Evolutionary conservation across 2,329 filamentous ascomycete species (phyloP), one percentile per base, ranked within the genome.

Genomic region (Microdochium bolleyi): DNA sequence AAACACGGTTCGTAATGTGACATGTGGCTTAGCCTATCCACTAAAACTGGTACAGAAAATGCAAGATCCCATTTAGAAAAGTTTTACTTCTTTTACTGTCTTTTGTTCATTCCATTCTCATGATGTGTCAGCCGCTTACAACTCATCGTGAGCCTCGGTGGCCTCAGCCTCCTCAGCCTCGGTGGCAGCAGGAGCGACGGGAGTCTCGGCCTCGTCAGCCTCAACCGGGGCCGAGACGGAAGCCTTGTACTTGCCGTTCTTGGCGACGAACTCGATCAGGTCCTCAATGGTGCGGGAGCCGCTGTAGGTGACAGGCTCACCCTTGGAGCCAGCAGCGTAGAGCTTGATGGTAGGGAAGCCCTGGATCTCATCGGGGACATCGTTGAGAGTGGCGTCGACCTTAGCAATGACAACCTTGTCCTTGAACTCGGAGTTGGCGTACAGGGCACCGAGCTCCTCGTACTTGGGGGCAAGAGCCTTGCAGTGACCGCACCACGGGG

Each of bases 311-410:
- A 96, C 73, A 55, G 94, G 89, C 61, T 84, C 77, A 66, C 81
- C 79, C 85, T 99, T 99, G 73, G 81, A 80, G 65, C 91, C 92
- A 63, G 94, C 94, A 59, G 89, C 83, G 87, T 84, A 99, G 61
- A 99, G 83, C 83, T 97, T 97, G 83, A 99, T 96, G 71, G 94
- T 99, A 54, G 94, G 94, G 87, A 99, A 99, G 59, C 94, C 94
- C 73, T 89, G 83, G 67, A 99, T 90, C 77, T 96, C 89, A 73
- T 97, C 92, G 54, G 94, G 94, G 54, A 97, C 89, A 64, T 99
- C 94, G 78, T 99, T 99, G 76, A 76, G 74, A 57, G 94, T 99
- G 55, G 94, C 94, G 67, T 99, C 94, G 62, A 99, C 87, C 87
- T 99, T 99, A 74, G 92, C 94, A 67, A 99, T 89, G 64, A 94